phyloP scores from a whole-genome alignment of 176 grass and related monocot genomes.

The Eleusine indica region DNA sequence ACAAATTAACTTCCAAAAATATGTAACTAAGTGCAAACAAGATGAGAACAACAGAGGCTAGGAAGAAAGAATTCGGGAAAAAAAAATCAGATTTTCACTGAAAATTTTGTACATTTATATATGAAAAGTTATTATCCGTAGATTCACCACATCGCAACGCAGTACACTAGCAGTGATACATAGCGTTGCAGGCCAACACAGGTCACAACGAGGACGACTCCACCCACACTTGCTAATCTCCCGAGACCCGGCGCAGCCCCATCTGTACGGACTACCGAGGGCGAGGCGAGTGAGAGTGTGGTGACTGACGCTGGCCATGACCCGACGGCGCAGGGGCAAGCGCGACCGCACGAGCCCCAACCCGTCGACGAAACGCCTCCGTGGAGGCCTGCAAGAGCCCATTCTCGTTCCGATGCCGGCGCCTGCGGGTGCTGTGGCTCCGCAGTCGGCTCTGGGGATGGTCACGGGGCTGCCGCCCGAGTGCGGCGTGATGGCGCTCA shows the following conservation, averaged over 20 bases:
- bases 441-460: slow-evolving; percentile 47
- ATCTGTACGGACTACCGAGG: neutral
- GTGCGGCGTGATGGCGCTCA: slow-evolving; percentile 88
- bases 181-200: too few species aligned
- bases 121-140: neutral
- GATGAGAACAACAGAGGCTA: too few species aligned
- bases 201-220: too few species aligned
- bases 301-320: slow-evolving; percentile 30
- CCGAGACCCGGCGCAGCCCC: neutral
- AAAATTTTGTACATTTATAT: neutral
- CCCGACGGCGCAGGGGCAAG: slow-evolving; percentile 48
- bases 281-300: neutral
- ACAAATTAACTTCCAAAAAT: too few species aligned
- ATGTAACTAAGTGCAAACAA: too few species aligned
- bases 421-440: neutral
- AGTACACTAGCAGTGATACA: neutral
- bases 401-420: neutral
- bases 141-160: neutral
- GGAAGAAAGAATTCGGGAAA: neutral
- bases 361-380: slow-evolving; percentile 49
- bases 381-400: slow-evolving; percentile 28
- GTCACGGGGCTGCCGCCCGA: slow-evolving; percentile 63
- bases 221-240: neutral
- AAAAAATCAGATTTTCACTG: neutral
- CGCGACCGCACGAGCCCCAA: slow-evolving; percentile 52